A percentile compares a stretch with the other conserved stretches of the same genome.
Conservation (phyloP, 2,329 filamentous ascomycete species). For the Arthrobotrys entomopaga region DNA sequence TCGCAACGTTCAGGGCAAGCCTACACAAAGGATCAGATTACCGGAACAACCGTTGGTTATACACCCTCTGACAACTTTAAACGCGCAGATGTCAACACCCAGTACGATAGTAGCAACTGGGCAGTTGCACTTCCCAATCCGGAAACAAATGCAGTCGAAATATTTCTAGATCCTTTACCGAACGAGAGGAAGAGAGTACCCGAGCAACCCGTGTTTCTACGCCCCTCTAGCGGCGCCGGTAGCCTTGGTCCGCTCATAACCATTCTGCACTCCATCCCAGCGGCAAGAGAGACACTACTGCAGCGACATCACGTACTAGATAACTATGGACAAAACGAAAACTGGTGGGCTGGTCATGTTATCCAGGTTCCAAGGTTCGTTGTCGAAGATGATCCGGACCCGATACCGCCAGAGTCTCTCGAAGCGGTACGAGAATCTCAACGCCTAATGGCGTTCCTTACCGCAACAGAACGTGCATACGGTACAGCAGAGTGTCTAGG, state of each 20-base stretch:
- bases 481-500: slow-evolving; percentile 57
- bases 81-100: slow-evolving; percentile 53
- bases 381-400: slow-evolving; percentile 50
- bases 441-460: slow-evolving; percentile 59
- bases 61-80: slow-evolving; percentile 56
- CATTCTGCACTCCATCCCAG: slow-evolving; percentile 58
- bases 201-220: slow-evolving; percentile 58
- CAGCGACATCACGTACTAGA: slow-evolving; percentile 44
- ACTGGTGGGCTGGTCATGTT: slow-evolving; percentile 58
- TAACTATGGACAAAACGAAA: slow-evolving; percentile 57
- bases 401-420: slow-evolving; percentile 47
- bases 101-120: slow-evolving; percentile 57
- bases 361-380: slow-evolving; percentile 57
- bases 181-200: slow-evolving; percentile 55
- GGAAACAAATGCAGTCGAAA: slow-evolving; percentile 56
- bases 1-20: slow-evolving; percentile 42
- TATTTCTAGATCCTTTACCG: slow-evolving; percentile 57
- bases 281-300: slow-evolving; percentile 56
- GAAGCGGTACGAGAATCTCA: slow-evolving; percentile 57
- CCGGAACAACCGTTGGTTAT: slow-evolving; percentile 56
- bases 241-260: slow-evolving; percentile 56
- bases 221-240: slow-evolving; percentile 54
- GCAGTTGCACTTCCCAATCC: slow-evolving; percentile 56
- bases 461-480: slow-evolving; percentile 58
- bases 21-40: slow-evolving; percentile 56